phyloP scores from a whole-genome alignment of 371 early-diverging fungal species.

The Zopfochytrium polystomum region DNA sequence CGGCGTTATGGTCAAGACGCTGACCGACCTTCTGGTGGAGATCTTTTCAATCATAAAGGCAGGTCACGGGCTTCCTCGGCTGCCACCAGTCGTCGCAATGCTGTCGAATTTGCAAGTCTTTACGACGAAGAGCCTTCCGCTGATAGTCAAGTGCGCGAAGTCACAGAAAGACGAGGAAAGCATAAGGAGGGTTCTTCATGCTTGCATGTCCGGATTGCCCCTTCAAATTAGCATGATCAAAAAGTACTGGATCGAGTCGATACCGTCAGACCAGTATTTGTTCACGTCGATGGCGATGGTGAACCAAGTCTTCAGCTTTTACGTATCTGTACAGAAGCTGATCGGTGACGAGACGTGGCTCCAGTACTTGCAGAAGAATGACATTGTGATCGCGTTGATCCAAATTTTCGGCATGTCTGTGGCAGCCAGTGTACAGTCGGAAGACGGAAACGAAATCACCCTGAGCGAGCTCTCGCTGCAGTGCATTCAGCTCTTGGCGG shows the following conservation, averaged over 20 bases:
- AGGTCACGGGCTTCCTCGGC: no score
- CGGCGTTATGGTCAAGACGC: no score
- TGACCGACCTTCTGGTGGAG: no score
- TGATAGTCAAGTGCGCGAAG: no score
- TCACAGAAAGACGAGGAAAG: no score
- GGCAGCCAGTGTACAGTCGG: conserved; percentile 1
- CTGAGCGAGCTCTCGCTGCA: conserved; percentile 2
- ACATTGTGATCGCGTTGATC: no score
- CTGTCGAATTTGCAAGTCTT: no score
- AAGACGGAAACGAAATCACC: not conserved
- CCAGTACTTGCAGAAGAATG: not conserved
- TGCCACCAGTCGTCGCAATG: no score
- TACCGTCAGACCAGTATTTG: no score
- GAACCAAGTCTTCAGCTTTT: not conserved
- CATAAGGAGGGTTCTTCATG: not conserved
- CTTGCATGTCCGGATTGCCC: not conserved
- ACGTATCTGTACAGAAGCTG: not conserved
- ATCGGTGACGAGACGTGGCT: conserved; percentile 8
- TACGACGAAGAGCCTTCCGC: no score
- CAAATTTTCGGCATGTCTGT: not conserved
- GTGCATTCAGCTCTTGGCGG: conserved; percentile 14
- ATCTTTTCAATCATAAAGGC: no score
- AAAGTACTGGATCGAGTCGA: not conserved
- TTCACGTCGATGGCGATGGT: not conserved
- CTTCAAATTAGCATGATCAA: not conserved